Evolutionary conservation across 768 basidiomycete genomes (phyloP), one percentile per base, ranked within the genome.

Genomic region (Hemileccinum rubropunctum): DNA sequence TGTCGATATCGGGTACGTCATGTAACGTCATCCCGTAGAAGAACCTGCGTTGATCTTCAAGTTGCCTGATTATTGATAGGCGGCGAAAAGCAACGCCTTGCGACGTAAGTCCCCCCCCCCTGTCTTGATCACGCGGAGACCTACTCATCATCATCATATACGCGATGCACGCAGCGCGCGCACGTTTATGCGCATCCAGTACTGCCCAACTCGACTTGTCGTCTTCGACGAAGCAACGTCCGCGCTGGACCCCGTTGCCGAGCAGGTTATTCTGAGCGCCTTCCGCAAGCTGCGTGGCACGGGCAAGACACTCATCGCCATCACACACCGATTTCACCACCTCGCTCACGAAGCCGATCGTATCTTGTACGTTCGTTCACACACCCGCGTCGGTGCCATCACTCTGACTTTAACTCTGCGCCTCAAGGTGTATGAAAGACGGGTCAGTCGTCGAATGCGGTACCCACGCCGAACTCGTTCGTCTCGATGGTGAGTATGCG

Each of bases 181-280:
- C 8, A 70, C 70, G 8, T 79, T 77, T 49, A 75, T 76, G 72
- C 63, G 74, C 33, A 42, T 65, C 1, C 38, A 57, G 15, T 34
- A 60, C 20, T 65, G 63, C 11, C 52, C 73, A 3, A 69, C 76
- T 21, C 73, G 70, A 26, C 73, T 83, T 11, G 65, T 83, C 15
- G 72, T 79, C 3, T 72, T 79, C 3, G 83, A 85, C 52, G 82
- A 84, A 58, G 81, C 82, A 0, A 81, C 73, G 34, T 80, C 81
- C 0, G 74, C 79, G 3, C 55, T 83, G 35, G 83, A 84, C 45
- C 74, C 84, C 9, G 63, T 76, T 38, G 76, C 72, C 0, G 84
- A 86, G 59, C 72, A 69, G 13, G 65, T 73, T 1, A 65, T 84
- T 11, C 73, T 82, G 45, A 55, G 70, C 14, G 63, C 66, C 10